These are phyloP conservation scores for Fusarium oligoseptatum DNA, from an alignment of 2,329 filamentous ascomycete species.

Conservation along the genomic window DNA sequence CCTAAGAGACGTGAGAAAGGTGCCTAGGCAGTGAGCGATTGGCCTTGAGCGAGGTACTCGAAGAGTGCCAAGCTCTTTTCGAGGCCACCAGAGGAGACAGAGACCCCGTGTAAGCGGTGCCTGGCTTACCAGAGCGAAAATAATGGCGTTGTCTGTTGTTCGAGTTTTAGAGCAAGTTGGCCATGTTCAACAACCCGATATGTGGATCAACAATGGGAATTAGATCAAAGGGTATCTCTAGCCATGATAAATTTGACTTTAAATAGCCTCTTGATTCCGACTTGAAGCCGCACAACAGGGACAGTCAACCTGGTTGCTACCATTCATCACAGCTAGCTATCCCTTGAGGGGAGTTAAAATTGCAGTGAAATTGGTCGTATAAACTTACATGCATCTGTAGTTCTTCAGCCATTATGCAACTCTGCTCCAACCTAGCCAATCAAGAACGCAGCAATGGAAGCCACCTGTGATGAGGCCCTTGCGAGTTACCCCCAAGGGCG, in stretches of 20 bases:
- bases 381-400: too few species aligned
- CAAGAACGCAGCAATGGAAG: neutral
- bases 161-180: neutral
- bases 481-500: neutral
- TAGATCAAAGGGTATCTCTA: neutral
- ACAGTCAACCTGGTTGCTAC: too few species aligned
- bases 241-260: neutral
- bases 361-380: neutral
- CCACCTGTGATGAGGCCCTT: neutral
- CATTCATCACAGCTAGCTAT: neutral
- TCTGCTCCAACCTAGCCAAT: too few species aligned
- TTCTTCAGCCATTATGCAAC: too few species aligned
- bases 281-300: too few species aligned
- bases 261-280: neutral
- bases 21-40: neutral
- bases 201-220: neutral
- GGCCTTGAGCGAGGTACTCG: neutral
- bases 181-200: neutral
- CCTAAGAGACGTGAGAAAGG: neutral
- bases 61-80: neutral
- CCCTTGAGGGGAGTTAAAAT: neutral
- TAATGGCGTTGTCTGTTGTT: too few species aligned
- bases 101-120: neutral
- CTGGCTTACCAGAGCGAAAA: neutral
- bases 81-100: neutral